phyloP scores from a whole-genome alignment of 108 stramenopile species.

The Schizochytrium sp. region DNA sequence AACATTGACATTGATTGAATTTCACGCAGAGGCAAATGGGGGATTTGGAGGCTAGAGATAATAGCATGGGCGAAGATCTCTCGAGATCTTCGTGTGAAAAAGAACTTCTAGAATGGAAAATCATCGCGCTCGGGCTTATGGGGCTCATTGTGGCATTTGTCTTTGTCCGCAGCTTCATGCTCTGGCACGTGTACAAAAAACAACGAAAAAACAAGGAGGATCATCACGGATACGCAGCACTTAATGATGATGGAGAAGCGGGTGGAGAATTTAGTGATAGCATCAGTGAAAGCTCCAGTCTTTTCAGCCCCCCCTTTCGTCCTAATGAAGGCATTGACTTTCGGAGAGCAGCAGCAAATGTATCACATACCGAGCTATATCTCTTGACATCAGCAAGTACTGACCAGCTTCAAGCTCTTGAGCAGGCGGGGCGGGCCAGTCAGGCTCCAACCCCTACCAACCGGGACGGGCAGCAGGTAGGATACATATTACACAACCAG shows the following conservation, averaged over 20 bases:
- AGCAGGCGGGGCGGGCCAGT: too few relatives aligned
- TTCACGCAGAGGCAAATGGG: too few relatives aligned
- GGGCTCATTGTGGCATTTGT: background rate
- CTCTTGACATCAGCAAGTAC: background rate
- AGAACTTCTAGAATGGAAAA: background rate
- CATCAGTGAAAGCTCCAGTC: constrained; percentile 40
- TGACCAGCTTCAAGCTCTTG: background rate
- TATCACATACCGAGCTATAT: constrained; percentile 7
- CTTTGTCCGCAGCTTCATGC: background rate
- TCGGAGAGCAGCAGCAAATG: constrained; percentile 27
- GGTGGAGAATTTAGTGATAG: constrained; percentile 28
- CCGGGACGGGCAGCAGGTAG: too few relatives aligned
- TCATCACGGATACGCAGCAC: constrained; percentile 4
- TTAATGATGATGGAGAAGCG: background rate
- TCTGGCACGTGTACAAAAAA: background rate
- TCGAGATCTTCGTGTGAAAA: background rate
- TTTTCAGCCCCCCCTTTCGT: constrained; percentile 3
- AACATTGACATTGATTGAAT: too few relatives aligned
- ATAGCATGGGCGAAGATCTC: too few relatives aligned
- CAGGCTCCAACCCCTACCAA: too few relatives aligned
- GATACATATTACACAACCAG: too few relatives aligned
- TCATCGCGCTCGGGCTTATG: background rate
- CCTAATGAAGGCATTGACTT: background rate
- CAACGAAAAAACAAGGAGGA: background rate
- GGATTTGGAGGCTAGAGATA: too few relatives aligned